A percentile compares a stretch with the other conserved stretches of the same genome.
phyloP scores from a whole-genome alignment of 1,284 basidiomycete genomes.

The Marasmius oreades region DNA sequence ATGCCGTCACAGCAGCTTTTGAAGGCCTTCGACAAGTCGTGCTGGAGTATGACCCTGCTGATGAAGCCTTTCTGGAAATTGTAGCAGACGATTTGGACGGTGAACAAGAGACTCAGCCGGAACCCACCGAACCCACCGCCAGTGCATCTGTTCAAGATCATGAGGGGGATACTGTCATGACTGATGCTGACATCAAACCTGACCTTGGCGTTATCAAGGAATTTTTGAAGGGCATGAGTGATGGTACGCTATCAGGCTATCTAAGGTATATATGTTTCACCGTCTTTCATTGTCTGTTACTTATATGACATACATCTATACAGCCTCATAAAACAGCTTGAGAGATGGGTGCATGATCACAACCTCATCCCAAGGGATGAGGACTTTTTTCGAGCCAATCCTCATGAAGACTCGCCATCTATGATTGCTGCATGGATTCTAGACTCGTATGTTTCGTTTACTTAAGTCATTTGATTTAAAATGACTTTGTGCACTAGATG shows the following conservation, averaged over 20 bases:
- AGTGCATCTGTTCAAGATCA: too few species aligned
- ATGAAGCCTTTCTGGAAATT: too few species aligned
- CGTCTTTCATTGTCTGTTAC: not conserved
- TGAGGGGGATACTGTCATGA: too few species aligned
- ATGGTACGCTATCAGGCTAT: slow-evolving; percentile 27
- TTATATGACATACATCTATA: not conserved
- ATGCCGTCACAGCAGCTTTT: too few species aligned
- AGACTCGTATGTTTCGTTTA: slow-evolving; percentile 18
- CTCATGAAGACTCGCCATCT: slow-evolving; percentile 18
- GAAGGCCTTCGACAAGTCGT: too few species aligned
- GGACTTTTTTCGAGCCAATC: slow-evolving; percentile 20
- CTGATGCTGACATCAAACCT: too few species aligned
- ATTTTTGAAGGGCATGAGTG: slow-evolving; percentile 30
- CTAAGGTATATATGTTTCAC: slow-evolving; percentile 18
- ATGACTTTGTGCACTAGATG: slow-evolving; percentile 26
- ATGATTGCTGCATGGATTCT: slow-evolving; percentile 32
- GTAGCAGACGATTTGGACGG: too few species aligned
- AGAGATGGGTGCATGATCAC: slow-evolving; percentile 14
- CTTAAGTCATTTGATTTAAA: not conserved
- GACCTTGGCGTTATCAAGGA: too few species aligned
- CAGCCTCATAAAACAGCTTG: slow-evolving; percentile 19
- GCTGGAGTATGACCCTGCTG: too few species aligned
- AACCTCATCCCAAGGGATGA: slow-evolving; percentile 13
- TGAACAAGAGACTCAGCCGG: too few species aligned
- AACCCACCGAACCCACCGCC: too few species aligned